These are phyloP conservation scores for Zygosaccharomyces bailii DNA, from an alignment of 805 yeast species.

Conservation along the genomic window DNA sequence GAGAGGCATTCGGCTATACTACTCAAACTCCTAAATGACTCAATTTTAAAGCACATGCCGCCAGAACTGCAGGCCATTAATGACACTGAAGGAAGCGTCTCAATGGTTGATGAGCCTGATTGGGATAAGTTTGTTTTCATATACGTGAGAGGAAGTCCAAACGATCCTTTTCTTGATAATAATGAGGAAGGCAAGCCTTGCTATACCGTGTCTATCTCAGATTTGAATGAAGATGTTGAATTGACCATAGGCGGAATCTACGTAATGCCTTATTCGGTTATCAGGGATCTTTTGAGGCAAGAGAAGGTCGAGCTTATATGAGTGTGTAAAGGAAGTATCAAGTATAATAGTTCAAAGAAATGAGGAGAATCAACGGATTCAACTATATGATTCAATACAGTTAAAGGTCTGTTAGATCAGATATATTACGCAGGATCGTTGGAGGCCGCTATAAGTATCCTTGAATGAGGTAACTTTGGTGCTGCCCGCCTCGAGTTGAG, in stretches of 20 bases:
- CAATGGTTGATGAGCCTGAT: slow-evolving; percentile 81
- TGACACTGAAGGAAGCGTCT: slow-evolving; percentile 61
- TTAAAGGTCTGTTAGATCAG: no score
- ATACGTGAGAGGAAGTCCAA: slow-evolving; percentile 20
- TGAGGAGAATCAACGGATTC: no score
- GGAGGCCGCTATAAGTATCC: no score
- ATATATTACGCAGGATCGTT: no score
- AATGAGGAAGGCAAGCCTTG: slow-evolving; percentile 36
- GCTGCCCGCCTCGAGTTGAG: no score
- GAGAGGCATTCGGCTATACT: slow-evolving; percentile 62
- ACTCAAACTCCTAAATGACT: slow-evolving; percentile 59
- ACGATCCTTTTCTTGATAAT: slow-evolving; percentile 40
- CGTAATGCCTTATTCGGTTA: slow-evolving; percentile 63
- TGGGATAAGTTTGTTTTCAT: slow-evolving; percentile 75
- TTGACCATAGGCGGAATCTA: slow-evolving; percentile 64
- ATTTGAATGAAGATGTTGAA: slow-evolving; percentile 49
- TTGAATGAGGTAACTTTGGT: no score
- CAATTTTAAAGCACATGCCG: slow-evolving; percentile 68
- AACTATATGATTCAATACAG: no score
- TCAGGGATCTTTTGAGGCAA: slow-evolving; percentile 39
- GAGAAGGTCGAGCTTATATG: slow-evolving; percentile 45
- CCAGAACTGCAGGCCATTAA: slow-evolving; percentile 66
- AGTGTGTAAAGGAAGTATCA: background rate
- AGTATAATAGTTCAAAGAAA: background rate
- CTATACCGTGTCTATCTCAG: slow-evolving; percentile 44